phyloP scores from a whole-genome alignment of 805 yeast genomes.

The Priceomyces carsonii region DNA sequence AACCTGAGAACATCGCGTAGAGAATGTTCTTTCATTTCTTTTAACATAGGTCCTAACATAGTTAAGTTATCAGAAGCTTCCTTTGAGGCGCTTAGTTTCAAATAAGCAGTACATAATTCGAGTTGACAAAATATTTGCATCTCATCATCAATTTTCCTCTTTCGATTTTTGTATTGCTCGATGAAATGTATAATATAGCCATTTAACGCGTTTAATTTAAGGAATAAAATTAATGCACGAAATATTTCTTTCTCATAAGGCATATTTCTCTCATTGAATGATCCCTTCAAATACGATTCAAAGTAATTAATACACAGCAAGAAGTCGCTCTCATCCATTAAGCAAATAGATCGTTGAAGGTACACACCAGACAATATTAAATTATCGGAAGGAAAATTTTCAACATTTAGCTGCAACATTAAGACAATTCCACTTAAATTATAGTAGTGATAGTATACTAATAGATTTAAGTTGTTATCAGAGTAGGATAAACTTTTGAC shows the following conservation, averaged over 20 bases:
- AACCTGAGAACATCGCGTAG: conserved; percentile 18
- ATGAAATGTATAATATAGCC: conserved; percentile 21
- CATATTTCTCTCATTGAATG: conserved; percentile 2
- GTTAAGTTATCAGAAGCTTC: conserved; percentile 18
- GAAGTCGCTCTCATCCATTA: conserved; percentile 20
- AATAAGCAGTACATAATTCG: conserved; percentile 13
- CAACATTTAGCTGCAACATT: conserved; percentile 9
- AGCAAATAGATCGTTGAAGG: conserved; percentile 21
- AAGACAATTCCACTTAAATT: conserved; percentile 17
- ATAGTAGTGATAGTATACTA: conserved; percentile 20
- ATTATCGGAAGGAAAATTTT: conserved; percentile 6
- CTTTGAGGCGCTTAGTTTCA: conserved; percentile 9
- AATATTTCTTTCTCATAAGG: conserved; percentile 32
- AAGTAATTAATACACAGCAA: conserved; percentile 17
- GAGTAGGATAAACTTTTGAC: conserved; percentile 13
- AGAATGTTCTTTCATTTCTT: conserved; percentile 3
- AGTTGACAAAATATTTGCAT: conserved; percentile 9
- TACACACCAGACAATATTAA: conserved; percentile 21
- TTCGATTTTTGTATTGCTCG: conserved; percentile 18
- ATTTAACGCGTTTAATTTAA: conserved; percentile 27
- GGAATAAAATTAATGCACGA: conserved; percentile 16
- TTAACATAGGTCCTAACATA: conserved; percentile 14
- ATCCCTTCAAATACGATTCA: conserved; percentile 14
- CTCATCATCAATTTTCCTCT: conserved; percentile 3
- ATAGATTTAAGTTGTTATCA: conserved; percentile 12